Percentiles rank a stretch among this genome's conserved stretches.
phyloP scores from a whole-genome alignment of 2,329 filamentous ascomycete species.

The Fusarium virguliforme region DNA sequence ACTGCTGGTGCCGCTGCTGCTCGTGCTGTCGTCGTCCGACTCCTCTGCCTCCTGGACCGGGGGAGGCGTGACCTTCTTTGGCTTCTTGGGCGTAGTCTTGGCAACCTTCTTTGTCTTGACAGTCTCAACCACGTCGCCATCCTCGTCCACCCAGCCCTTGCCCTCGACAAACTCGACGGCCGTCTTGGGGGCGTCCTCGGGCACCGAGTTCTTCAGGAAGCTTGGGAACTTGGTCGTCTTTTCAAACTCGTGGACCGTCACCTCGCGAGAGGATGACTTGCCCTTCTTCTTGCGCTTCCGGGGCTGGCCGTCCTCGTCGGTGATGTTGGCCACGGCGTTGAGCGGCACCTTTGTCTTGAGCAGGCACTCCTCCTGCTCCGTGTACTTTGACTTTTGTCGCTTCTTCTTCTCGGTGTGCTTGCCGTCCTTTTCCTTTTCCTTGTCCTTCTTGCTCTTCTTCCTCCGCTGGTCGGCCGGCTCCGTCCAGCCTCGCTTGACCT shows the following conservation, averaged over 20 bases:
- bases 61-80: conserved; percentile 40
- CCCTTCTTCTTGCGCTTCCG: conserved; percentile 74
- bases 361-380: conserved; percentile 83
- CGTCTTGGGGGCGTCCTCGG: conserved; percentile 53
- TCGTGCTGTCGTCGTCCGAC: conserved; percentile 53
- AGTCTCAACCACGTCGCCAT: conserved; percentile 81
- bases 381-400: conserved; percentile 82
- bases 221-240: conserved; percentile 87
- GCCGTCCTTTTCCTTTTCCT: conserved; percentile 63
- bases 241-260: conserved; percentile 90
- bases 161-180: conserved; percentile 81
- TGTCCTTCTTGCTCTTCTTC: conserved; percentile 66
- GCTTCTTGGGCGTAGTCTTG: conserved; percentile 46
- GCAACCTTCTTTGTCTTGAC: conserved; percentile 58
- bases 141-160: conserved; percentile 88
- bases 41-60: conserved; percentile 31
- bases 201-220: conserved; percentile 76
- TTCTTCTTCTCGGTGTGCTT: conserved; percentile 72
- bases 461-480: conserved; percentile 71
- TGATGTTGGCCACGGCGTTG: conserved; percentile 61
- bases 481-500: conserved; percentile 92
- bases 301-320: conserved; percentile 61
- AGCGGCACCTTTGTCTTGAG: conserved; percentile 84
- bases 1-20: conserved; percentile 55
- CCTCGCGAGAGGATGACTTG: conserved; percentile 61